phyloP scores from a whole-genome alignment of 116 monocot genomes.

The Posidonia oceanica region DNA sequence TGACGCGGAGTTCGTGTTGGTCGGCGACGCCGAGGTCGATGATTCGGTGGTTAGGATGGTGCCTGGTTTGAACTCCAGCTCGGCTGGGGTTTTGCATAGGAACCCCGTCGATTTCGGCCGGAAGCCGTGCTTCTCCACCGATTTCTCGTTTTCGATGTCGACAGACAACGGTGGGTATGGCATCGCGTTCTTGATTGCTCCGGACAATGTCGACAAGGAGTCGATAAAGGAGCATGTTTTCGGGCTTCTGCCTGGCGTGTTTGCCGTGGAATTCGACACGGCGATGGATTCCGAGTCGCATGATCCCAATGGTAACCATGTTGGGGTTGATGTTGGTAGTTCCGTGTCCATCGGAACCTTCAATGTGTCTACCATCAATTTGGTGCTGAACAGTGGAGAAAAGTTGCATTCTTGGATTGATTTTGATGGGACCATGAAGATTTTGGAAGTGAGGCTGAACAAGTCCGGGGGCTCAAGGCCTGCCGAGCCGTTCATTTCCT shows the following conservation, averaged over 20 bases:
- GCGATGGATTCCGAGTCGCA: conserved; percentile 4
- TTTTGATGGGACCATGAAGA: conserved; percentile 40
- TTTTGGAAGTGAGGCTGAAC: conserved; percentile 41
- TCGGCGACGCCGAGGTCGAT: conserved; percentile 32
- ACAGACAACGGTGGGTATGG: background rate
- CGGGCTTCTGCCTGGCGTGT: conserved; percentile 15
- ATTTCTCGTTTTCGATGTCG: conserved; percentile 53
- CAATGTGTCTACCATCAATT: conserved; percentile 17
- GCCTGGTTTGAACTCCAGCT: conserved; percentile 6
- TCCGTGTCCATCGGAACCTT: conserved; percentile 16
- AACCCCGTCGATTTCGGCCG: conserved; percentile 38
- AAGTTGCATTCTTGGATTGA: conserved; percentile 72
- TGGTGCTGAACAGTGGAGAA: conserved; percentile 16
- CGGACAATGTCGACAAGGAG: conserved; percentile 8
- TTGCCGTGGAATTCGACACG: conserved; percentile 24
- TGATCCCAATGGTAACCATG: conserved; percentile 10
- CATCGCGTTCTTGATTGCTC: conserved; percentile 46
- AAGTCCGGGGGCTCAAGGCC: conserved; percentile 24
- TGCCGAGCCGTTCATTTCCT: conserved; percentile 26
- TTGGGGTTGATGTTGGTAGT: conserved; percentile 29
- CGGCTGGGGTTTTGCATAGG: conserved; percentile 25
- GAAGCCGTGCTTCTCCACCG: conserved; percentile 55
- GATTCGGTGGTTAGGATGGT: conserved; percentile 29
- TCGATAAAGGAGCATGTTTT: background rate
- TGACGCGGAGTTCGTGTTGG: conserved; percentile 24